Base-by-base conservation (phyloP, 345 rosid species). In the Sonneratia caseolaris region DNA sequence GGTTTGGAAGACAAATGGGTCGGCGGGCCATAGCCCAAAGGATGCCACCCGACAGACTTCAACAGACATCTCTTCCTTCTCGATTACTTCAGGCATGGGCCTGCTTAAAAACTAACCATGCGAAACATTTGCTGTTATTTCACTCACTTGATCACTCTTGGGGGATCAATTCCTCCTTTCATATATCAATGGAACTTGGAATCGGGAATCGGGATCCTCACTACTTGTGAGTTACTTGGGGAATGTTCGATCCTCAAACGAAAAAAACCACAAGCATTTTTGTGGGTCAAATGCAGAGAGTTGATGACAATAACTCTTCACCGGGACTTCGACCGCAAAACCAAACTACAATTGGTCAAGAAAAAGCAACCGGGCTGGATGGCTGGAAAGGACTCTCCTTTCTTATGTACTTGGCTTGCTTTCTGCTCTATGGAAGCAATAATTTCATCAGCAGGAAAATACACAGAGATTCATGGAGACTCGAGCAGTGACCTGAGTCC, bases 1-100 rank as follows among this genome's bases (percentile, higher is more conserved):
- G 38, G 37, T 62, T 27, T 35, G 18, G 66, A 62, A 62, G 66
- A 62, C 66, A 35, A 62, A 56, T 22, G 15, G 48, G 13, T 47
- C 37, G 16, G 71, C 24, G 37, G 71, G 57, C 57, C 71, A 47
- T 47, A 51, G 71, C 71, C 57, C 71, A 16, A 47, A 45, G 22
- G 56, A 24, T 22, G 37, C 8, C 56, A 68, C 56, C 51, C 11
- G 56, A 13, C 51, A 22, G 22, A 19, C 15, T 45, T 45, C 37
- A 24, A 14, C 71, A 27, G 16, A 38, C 45, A 35, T 68, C 32
- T 43, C 37, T 68, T 3, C 5, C 21, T 11, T 19, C 10, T 32
- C 15, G 71, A 27, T 68, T 68, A 43, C 56, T 24, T 18, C 45
- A 16, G 27, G 22, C 55, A 68, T 68, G 38, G 37, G 38, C 66